A percentile compares a stretch with the other conserved stretches of the same genome.
These are phyloP conservation scores for Amanita inopinata DNA, from an alignment of 768 basidiomycete genomes.

Conservation along the genomic window DNA sequence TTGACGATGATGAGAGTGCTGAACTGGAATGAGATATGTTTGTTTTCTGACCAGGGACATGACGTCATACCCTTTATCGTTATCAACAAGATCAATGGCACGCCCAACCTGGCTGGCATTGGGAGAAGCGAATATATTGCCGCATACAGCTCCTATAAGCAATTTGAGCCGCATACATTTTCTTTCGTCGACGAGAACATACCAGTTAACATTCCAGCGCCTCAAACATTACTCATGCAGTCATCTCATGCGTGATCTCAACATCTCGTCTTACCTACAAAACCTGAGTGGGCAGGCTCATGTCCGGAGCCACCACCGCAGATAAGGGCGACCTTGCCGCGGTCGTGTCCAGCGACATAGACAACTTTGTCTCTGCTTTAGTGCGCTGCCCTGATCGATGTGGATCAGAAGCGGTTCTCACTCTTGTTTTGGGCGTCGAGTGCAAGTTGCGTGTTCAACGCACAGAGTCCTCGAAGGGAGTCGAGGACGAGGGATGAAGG, in stretches of 20 bases:
- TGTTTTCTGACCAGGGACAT: not conserved
- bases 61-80: slow-evolving; percentile 51
- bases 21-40: slow-evolving; percentile 1
- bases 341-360: slow-evolving; percentile 45
- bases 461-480: slow-evolving; percentile 64
- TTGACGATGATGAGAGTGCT: slow-evolving; percentile 82
- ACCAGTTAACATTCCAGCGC: slow-evolving; percentile 74
- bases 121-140: slow-evolving; percentile 86
- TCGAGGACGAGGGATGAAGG: slow-evolving; percentile 66
- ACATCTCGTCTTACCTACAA: slow-evolving; percentile 53
- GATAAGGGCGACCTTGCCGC: slow-evolving; percentile 62
- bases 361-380: slow-evolving; percentile 38
- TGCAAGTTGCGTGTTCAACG: slow-evolving; percentile 59
- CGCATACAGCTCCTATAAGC: slow-evolving; percentile 61
- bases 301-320: slow-evolving; percentile 87
- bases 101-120: slow-evolving; percentile 77
- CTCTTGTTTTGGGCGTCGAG: slow-evolving; percentile 69
- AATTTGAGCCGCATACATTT: not conserved
- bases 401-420: slow-evolving; percentile 20
- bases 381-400: slow-evolving; percentile 6
- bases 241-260: not conserved
- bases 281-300: slow-evolving; percentile 84
- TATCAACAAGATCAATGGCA: slow-evolving; percentile 69
- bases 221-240: too few species aligned
- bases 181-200: slow-evolving; percentile 7